Evolutionary conservation across 2,329 filamentous ascomycete genomes (phyloP).

Genomic region (Trichoderma sp.): DNA sequence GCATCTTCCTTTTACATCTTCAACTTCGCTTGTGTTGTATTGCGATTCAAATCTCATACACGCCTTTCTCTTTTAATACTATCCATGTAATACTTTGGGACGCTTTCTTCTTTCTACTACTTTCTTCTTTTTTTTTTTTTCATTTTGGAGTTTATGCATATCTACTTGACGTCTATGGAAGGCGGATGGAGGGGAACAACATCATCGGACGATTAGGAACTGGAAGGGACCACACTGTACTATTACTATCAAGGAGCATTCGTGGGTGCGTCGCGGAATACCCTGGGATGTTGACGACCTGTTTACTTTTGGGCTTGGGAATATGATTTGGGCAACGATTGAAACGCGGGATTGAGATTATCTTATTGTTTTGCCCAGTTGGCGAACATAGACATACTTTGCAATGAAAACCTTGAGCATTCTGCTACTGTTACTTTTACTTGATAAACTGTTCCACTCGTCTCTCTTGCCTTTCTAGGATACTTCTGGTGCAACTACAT

Average conservation of each 20-base stretch:
- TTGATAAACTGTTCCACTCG: neutral
- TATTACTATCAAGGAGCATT: slow-evolving; percentile 25
- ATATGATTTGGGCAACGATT: slow-evolving; percentile 27
- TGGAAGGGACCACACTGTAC: slow-evolving; percentile 23
- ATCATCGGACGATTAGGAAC: slow-evolving; percentile 25
- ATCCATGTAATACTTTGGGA: slow-evolving; percentile 9
- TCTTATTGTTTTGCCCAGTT: slow-evolving; percentile 12
- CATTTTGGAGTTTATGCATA: slow-evolving; percentile 27
- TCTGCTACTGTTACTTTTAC: neutral
- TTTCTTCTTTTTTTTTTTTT: neutral
- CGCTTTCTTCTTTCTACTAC: neutral
- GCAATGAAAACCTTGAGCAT: slow-evolving; percentile 18
- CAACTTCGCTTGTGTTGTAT: slow-evolving; percentile 15
- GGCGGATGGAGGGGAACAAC: neutral
- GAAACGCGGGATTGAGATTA: slow-evolving; percentile 26
- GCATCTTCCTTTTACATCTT: slow-evolving; percentile 12
- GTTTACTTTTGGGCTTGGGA: slow-evolving; percentile 5
- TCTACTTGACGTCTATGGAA: slow-evolving; percentile 11
- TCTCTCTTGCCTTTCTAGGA: neutral
- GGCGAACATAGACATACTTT: slow-evolving; percentile 18
- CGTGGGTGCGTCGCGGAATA: slow-evolving; percentile 28
- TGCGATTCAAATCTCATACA: slow-evolving; percentile 19
- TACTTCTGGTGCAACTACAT: slow-evolving; percentile 14
- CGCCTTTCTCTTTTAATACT: slow-evolving; percentile 19
- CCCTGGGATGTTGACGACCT: slow-evolving; percentile 29